These are phyloP conservation scores for Agaricus sinodeliciosus DNA, from an alignment of 768 basidiomycete genomes.

Conservation along the genomic window DNA sequence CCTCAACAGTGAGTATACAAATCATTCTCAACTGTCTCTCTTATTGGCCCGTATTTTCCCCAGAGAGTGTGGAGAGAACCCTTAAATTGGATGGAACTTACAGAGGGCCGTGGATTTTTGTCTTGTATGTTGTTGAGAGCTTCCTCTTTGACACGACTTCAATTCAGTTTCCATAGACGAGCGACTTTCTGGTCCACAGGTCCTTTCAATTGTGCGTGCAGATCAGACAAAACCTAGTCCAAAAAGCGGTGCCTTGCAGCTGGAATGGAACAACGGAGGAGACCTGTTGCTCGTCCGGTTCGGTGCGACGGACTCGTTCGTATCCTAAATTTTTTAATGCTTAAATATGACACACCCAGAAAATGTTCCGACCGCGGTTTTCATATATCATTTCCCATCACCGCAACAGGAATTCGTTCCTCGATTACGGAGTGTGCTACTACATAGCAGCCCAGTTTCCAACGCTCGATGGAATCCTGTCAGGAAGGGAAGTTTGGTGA, in stretches of 20 bases:
- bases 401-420: constrained; percentile 52
- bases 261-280: constrained; percentile 81
- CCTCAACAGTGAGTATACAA: constrained; percentile 41
- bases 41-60: neutral
- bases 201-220: constrained; percentile 39
- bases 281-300: constrained; percentile 67
- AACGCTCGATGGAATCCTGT: constrained; percentile 79
- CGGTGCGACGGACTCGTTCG: constrained; percentile 34
- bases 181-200: constrained; percentile 48
- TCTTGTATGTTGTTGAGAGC: constrained; percentile 54
- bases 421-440: constrained; percentile 55
- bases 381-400: constrained; percentile 69
- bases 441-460: constrained; percentile 57
- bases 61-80: constrained; percentile 88
- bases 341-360: constrained; percentile 32
- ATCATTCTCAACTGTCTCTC: neutral
- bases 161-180: constrained; percentile 42
- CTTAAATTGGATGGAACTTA: constrained; percentile 73
- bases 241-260: constrained; percentile 60
- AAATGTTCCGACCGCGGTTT: constrained; percentile 51
- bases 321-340: neutral
- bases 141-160: neutral
- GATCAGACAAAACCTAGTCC: constrained; percentile 60
- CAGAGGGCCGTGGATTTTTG: constrained; percentile 80
- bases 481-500: constrained; percentile 61